These are phyloP conservation scores for Colletotrichum salicis DNA, from an alignment of 2,329 filamentous ascomycete genomes.

Conservation along the genomic window DNA sequence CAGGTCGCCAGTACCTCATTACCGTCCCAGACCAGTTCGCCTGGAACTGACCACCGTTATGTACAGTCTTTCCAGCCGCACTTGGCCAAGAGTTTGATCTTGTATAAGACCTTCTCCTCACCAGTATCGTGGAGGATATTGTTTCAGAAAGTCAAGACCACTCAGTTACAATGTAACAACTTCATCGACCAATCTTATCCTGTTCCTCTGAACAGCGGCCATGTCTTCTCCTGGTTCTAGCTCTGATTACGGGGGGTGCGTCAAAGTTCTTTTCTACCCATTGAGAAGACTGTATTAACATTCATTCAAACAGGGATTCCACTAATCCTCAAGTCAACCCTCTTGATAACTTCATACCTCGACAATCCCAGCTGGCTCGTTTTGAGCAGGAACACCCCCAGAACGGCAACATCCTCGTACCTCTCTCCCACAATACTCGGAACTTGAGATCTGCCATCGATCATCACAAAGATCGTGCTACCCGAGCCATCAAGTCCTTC, in stretches of 20 bases:
- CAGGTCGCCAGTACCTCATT: neutral
- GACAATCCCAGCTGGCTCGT: constrained; percentile 9
- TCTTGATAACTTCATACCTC: neutral
- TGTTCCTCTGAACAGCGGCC: neutral
- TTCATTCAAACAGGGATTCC: neutral
- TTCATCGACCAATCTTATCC: neutral
- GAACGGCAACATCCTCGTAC: constrained; percentile 16
- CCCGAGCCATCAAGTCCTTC: constrained; percentile 3
- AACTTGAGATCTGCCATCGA: constrained; percentile 7
- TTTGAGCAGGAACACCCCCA: constrained; percentile 4
- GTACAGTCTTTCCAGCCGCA: neutral
- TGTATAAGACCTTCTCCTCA: neutral
- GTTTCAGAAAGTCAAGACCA: neutral
- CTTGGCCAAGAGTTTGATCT: neutral
- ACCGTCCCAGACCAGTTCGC: neutral
- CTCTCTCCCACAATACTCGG: neutral
- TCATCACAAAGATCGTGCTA: constrained; percentile 19
- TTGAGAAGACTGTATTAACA: neutral
- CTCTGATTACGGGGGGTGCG: neutral
- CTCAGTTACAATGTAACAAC: neutral
- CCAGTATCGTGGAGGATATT: neutral
- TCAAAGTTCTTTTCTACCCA: neutral
- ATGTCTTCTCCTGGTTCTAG: neutral
- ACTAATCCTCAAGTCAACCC: neutral
- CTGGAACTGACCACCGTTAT: neutral